A percentile compares a stretch with the other conserved stretches of the same genome.
Conservation (phyloP, 805 yeast genomes). For the Candida multigemmis region DNA sequence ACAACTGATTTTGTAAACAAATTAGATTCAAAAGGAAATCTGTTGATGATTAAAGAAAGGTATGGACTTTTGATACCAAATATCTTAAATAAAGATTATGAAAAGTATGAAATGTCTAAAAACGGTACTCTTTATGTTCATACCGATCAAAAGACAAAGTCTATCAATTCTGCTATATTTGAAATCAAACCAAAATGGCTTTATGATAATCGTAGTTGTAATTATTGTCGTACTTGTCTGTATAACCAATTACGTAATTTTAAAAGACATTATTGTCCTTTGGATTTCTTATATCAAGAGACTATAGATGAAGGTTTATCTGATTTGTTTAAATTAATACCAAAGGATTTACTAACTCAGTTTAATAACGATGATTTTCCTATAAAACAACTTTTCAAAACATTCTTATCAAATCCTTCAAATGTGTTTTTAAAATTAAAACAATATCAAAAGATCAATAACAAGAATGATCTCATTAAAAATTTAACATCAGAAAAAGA, state of each 20-base stretch:
- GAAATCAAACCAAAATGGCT: slow-evolving; percentile 63
- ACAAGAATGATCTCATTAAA: slow-evolving; percentile 20
- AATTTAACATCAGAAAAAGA: slow-evolving; percentile 22
- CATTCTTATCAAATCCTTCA: slow-evolving; percentile 19
- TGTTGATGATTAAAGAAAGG: slow-evolving; percentile 27
- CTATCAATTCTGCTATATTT: slow-evolving; percentile 16
- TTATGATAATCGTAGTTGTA: slow-evolving; percentile 30
- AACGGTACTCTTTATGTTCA: slow-evolving; percentile 21
- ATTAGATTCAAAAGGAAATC: slow-evolving; percentile 15
- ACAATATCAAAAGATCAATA: slow-evolving; percentile 22
- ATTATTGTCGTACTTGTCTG: slow-evolving; percentile 52
- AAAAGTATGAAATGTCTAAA: slow-evolving; percentile 19
- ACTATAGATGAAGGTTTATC: slow-evolving; percentile 24
- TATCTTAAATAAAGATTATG: slow-evolving; percentile 22
- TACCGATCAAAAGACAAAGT: slow-evolving; percentile 2
- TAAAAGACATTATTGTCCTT: slow-evolving; percentile 36
- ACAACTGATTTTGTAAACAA: slow-evolving; percentile 18
- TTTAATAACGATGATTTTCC: slow-evolving; percentile 20
- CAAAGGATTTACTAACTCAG: slow-evolving; percentile 9
- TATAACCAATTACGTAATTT: slow-evolving; percentile 26
- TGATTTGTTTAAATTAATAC: slow-evolving; percentile 15
- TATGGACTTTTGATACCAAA: slow-evolving; percentile 37
- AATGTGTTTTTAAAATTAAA: slow-evolving; percentile 25
- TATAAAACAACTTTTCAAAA: slow-evolving; percentile 17
- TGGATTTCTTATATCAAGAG: slow-evolving; percentile 28